Evolutionary conservation across 2,329 filamentous ascomycete species (phyloP).

Genomic region (Aspergillus persii): DNA sequence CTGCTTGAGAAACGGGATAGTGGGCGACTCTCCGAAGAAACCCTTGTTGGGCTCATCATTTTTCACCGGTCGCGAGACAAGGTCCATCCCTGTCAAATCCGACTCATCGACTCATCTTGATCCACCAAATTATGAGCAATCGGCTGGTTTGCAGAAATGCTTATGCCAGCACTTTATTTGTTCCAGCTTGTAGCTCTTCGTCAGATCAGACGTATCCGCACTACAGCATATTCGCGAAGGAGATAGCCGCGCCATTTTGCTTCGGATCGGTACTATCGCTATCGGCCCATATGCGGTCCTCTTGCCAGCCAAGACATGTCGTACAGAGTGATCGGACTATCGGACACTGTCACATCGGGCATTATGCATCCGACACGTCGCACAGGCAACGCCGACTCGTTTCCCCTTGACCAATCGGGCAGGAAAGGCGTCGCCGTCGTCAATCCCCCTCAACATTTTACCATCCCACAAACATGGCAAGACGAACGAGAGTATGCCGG

Average conservation of each 20-base stretch:
- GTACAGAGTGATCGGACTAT: background rate
- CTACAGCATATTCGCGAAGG: background rate
- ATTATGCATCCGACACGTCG: background rate
- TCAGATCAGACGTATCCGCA: background rate
- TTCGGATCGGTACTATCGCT: background rate
- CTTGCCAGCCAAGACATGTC: background rate
- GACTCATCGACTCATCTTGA: background rate
- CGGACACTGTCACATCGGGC: background rate
- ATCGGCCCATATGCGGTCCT: background rate
- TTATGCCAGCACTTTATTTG: too few relatives aligned
- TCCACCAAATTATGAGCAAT: background rate
- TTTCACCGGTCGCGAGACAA: background rate
- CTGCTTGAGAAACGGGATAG: background rate
- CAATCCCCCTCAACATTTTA: background rate
- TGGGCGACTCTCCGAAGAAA: background rate
- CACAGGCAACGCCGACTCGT: background rate
- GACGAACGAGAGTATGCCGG: too few relatives aligned
- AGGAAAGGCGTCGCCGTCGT: background rate
- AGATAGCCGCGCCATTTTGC: background rate
- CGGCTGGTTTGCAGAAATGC: background rate
- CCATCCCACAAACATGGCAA: background rate
- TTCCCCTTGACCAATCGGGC: background rate
- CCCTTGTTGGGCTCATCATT: background rate
- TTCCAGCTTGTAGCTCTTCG: background rate
- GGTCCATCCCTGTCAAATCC: background rate